Base-by-base conservation (phyloP, 495 filamentous ascomycete genomes). In the Sabuloglossum arenarium region DNA sequence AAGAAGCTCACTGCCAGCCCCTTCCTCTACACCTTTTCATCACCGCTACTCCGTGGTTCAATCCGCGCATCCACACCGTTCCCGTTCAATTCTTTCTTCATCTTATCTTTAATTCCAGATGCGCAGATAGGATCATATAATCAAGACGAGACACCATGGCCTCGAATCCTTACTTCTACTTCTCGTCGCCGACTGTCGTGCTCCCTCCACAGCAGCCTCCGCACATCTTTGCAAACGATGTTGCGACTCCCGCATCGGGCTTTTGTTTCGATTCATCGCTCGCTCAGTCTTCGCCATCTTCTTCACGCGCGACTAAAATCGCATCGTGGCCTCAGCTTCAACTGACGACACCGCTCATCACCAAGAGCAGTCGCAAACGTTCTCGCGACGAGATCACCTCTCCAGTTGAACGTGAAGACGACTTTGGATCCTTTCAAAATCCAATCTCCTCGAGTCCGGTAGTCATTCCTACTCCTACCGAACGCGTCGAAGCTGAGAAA, bases 351-450 rank as follows among this genome's bases (percentile, higher is more conserved):
- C 25, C 42, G 25, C 23, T 43, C 19, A 9, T 39, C 54, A 56
- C 11, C 3, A 25, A 25, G 31, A 29, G 19, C 31, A 29, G 32
- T 46, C 54, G 54, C n/a, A 57, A 57, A 42, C 56, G 56, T 14
- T 57, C 39, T 11, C 56, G 56, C 42, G 56, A 57, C 16, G 56
- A 57, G 46, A 37, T 37, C 21, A 31, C 31, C 16, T 53, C 28
- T 23, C 51, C 23, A 31, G 31, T 37, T n/a, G 51, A 53, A 31
- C 28, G 16, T 10, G 51, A 31, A 31, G 25, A 53, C 19, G 51
- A 31, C 24, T 47, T 47, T 47, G 45, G 12, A 8, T 24, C 45
- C 6, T 24, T 24, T 3, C 9, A 47, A 47, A 21, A 47, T 6
- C 21, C 45, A 24, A 23, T 47, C 12, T 27, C 45, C 8, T 47